Base-by-base conservation (phyloP, 345 rosid species). In the Brassica incana region DNA sequence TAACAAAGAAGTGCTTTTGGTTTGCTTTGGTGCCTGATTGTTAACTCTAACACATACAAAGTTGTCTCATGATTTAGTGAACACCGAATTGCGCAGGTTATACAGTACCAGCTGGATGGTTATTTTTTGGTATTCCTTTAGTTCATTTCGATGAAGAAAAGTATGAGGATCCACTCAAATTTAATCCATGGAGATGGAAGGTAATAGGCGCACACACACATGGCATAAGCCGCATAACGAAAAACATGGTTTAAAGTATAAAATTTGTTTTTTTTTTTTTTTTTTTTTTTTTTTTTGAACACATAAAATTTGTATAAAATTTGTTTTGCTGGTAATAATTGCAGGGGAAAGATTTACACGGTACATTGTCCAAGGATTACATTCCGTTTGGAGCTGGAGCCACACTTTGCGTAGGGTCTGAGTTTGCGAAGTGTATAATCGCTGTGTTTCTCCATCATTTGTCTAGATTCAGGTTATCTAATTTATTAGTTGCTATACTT, bases 131-230 rank as follows among this genome's bases (percentile, higher is more conserved):
- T 2, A 25, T 73, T 45, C 69, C 69, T 25, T 58, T 7, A 23
- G 67, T 72, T 20, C 76, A 72, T 60, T 72, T 72, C n/a, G 58
- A 72, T 38, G 56, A 25, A 60, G 67, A 60, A 14, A 61, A 23
- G 40, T 73, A 73, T 1, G 29, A 8, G 14, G 69, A 73, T 73
- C 77, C 77, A 8, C 27, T 73, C 40, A 63, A 8, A 9, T 73
- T 73, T 43, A 61, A 73, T 63, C 77, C 77, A 73, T 73, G 77
- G 69, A 61, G 69, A 10, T 73, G 77, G 77, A 8, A 58, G 63
- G 63, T 58, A 8, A 56, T 58, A n/a, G 60, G 10, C 20, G 2
- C 25, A 54, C 25, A 15, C 60, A 16, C 56, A 48, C 16, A 48
- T 48, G 50, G 14, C 50, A 48, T 48, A 5, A 48, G 23, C 23